Evolutionary conservation across 371 early-diverging fungal species (phyloP).

Genomic region (Mucor saturninus): DNA sequence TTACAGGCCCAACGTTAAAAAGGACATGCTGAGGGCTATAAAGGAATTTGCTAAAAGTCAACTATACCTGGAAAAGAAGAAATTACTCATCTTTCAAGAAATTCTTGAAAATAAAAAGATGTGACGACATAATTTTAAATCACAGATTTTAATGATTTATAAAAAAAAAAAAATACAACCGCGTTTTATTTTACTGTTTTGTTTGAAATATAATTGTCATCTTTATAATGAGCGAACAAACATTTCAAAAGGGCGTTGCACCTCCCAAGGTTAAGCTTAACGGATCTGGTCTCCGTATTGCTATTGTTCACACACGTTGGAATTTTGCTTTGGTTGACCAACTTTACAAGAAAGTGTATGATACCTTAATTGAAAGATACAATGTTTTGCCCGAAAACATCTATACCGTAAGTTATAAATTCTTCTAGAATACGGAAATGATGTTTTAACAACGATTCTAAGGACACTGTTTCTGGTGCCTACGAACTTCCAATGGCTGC

Average conservation of each 20-base stretch:
- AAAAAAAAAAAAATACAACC: neutral
- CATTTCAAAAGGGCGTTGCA: conserved; percentile 77
- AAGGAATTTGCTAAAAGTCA: conserved; percentile 46
- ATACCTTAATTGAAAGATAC: conserved; percentile 66
- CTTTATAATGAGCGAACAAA: conserved; percentile 39
- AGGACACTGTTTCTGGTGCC: conserved; percentile 87
- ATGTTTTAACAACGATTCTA: neutral
- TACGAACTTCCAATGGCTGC: conserved; percentile 95
- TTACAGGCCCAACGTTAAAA: conserved; percentile 31
- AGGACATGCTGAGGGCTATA: conserved; percentile 34
- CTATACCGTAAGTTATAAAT: conserved; percentile 46
- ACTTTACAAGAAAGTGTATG: conserved; percentile 76
- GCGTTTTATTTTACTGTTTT: conserved; percentile 19
- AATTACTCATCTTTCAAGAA: conserved; percentile 34
- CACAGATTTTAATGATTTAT: conserved; percentile 5
- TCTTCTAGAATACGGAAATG: too few species aligned
- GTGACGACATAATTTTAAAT: neutral
- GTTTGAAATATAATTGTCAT: conserved; percentile 2
- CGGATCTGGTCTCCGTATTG: conserved; percentile 74
- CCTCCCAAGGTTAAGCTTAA: conserved; percentile 60
- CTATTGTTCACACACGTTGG: conserved; percentile 95
- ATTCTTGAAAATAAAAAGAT: conserved; percentile 4
- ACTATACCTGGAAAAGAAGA: conserved; percentile 43
- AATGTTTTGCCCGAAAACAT: conserved; percentile 79
- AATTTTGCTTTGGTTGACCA: conserved; percentile 83